Conservation (phyloP, 192 early-diverging fungal species). For the Coemansia sp. region DNA sequence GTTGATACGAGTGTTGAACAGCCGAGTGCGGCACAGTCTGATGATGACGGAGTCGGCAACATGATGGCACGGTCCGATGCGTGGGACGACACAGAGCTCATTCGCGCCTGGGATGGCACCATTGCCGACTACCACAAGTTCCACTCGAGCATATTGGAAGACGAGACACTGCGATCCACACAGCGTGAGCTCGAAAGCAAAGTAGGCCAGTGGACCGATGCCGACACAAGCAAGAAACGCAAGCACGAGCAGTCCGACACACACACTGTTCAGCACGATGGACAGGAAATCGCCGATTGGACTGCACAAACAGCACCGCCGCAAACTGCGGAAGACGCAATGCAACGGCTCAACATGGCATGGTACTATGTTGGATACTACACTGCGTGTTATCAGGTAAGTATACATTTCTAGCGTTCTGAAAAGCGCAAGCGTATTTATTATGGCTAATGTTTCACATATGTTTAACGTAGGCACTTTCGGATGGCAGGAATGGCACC, state of each 20-base stretch:
- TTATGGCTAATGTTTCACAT: background rate
- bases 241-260: constrained; percentile 3
- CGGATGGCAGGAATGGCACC: constrained; percentile 1
- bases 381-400: constrained; percentile 69
- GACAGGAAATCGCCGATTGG: constrained; percentile 4
- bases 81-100: constrained; percentile 67
- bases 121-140: constrained; percentile 58
- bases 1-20: background rate
- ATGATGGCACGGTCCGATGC: constrained; percentile 13
- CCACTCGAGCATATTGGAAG: constrained; percentile 28
- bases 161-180: constrained; percentile 20
- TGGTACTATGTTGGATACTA: constrained; percentile 79
- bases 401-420: background rate
- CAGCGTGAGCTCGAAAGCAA: constrained; percentile 25
- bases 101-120: constrained; percentile 64
- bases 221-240: constrained; percentile 20
- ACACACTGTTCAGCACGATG: background rate
- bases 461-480: constrained; percentile 7
- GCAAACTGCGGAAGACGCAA: constrained; percentile 58
- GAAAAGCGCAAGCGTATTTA: constrained; percentile 1
- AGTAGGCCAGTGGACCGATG: constrained; percentile 21
- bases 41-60: background rate
- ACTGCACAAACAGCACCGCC: constrained; percentile 15
- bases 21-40: background rate
- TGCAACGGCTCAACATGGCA: constrained; percentile 67